Evolutionary conservation across 805 yeast species (phyloP).

Genomic region (Metschnikowia picachoensis): DNA sequence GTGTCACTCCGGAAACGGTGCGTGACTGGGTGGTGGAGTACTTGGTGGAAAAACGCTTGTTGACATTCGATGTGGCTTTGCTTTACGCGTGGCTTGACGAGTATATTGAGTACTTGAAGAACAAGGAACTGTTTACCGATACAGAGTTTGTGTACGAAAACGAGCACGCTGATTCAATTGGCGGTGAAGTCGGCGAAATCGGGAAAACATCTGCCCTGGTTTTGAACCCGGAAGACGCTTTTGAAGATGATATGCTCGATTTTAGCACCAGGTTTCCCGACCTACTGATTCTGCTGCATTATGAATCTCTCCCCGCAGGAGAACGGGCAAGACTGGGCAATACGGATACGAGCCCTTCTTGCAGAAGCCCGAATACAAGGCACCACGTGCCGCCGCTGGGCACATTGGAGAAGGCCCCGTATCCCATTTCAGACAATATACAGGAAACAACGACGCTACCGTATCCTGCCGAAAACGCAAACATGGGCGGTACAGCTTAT

Average conservation of each 20-base stretch:
- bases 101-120: constrained; percentile 34
- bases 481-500: not conserved
- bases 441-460: not conserved
- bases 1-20: constrained; percentile 20
- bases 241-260: constrained; percentile 9
- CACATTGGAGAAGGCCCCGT: not conserved
- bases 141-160: not conserved
- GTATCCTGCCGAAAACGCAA: not conserved
- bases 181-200: not conserved
- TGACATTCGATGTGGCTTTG: constrained; percentile 33
- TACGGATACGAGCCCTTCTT: too few species aligned
- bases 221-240: not conserved
- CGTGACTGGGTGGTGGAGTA: constrained; percentile 27
- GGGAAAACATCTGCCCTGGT: not conserved
- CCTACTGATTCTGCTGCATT: not conserved
- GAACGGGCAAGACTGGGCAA: too few species aligned
- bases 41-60: constrained; percentile 26
- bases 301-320: too few species aligned
- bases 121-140: constrained; percentile 3
- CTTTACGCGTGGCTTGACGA: constrained; percentile 37
- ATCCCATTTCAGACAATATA: not conserved
- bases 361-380: not conserved
- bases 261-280: constrained; percentile 16
- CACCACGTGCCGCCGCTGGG: not conserved
- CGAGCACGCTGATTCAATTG: not conserved